Evolutionary conservation across 2,329 filamentous ascomycete species (phyloP).

Genomic region (Cytospora mali): DNA sequence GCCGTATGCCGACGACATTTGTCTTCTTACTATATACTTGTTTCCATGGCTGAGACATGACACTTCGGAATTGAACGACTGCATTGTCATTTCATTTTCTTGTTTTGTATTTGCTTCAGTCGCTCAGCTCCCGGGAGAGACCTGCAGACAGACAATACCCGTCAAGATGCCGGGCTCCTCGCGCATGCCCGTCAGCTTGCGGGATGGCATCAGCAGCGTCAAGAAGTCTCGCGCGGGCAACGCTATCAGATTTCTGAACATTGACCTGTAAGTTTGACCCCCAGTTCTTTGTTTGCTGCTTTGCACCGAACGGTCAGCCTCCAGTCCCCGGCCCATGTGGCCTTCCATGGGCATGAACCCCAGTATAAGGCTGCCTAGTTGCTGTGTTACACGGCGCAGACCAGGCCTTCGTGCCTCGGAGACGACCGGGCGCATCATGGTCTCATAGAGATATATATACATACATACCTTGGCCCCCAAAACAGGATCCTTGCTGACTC

Average conservation of each 20-base stretch:
- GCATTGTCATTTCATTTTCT: background rate
- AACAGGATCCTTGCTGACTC: conserved; percentile 1
- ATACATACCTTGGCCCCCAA: background rate
- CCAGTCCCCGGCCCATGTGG: too few species aligned
- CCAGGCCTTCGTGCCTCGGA: background rate
- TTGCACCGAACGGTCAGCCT: too few species aligned
- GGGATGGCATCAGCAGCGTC: conserved; percentile 65
- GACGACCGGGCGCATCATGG: background rate
- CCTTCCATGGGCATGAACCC: too few species aligned
- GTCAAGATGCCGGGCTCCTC: conserved; percentile 64
- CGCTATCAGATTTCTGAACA: conserved; percentile 62
- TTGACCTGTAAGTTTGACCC: conserved; percentile 64
- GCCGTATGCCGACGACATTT: conserved; percentile 13
- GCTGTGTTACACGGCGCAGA: background rate
- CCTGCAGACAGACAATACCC: background rate
- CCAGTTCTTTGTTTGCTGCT: too few species aligned
- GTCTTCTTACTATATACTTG: too few species aligned
- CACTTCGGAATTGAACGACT: background rate
- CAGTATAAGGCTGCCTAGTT: too few species aligned
- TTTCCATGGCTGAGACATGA: background rate
- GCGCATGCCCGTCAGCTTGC: conserved; percentile 70
- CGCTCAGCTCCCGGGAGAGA: conserved; percentile 2
- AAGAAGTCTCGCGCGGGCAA: conserved; percentile 59
- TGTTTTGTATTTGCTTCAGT: background rate
- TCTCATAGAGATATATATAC: too few species aligned